phyloP scores from a whole-genome alignment of 768 basidiomycete species.

The Panaeolus papilionaceus region DNA sequence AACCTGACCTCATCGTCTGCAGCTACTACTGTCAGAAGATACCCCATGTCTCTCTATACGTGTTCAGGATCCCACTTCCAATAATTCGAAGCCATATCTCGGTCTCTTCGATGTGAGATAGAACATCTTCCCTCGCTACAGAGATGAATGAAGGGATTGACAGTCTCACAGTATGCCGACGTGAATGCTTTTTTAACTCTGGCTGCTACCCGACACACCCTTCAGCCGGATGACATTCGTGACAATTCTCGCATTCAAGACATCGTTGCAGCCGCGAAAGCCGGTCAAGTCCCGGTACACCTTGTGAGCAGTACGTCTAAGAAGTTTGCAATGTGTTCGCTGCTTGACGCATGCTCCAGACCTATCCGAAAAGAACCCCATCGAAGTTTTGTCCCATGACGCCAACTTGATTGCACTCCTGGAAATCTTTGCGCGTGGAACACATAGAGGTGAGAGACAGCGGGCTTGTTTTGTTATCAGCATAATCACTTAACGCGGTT shows the following conservation, averaged over 20 bases:
- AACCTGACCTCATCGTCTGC: conserved; percentile 12
- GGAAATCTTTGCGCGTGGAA: conserved; percentile 69
- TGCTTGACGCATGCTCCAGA: conserved; percentile 47
- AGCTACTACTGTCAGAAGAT: conserved; percentile 70
- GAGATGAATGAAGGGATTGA: background rate
- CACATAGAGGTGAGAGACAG: conserved; percentile 64
- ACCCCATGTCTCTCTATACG: conserved; percentile 72
- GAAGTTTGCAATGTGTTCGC: conserved; percentile 10
- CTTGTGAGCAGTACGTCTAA: conserved; percentile 77
- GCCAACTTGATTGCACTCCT: conserved; percentile 70
- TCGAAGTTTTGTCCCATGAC: conserved; percentile 65
- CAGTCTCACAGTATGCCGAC: conserved; percentile 68
- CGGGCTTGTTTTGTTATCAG: background rate
- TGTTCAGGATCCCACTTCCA: conserved; percentile 30
- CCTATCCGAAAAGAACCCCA: conserved; percentile 85
- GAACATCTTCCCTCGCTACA: conserved; percentile 12
- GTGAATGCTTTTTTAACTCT: conserved; percentile 89
- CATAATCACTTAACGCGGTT: background rate
- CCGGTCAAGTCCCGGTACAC: conserved; percentile 74
- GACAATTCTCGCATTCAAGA: conserved; percentile 66
- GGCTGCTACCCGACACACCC: conserved; percentile 79
- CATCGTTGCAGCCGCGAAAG: conserved; percentile 76
- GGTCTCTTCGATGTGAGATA: conserved; percentile 79
- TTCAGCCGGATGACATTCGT: conserved; percentile 62
- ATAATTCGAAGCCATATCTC: conserved; percentile 38